Base-by-base conservation (phyloP, 768 basidiomycete species). In the Tephrocybe sp. region DNA sequence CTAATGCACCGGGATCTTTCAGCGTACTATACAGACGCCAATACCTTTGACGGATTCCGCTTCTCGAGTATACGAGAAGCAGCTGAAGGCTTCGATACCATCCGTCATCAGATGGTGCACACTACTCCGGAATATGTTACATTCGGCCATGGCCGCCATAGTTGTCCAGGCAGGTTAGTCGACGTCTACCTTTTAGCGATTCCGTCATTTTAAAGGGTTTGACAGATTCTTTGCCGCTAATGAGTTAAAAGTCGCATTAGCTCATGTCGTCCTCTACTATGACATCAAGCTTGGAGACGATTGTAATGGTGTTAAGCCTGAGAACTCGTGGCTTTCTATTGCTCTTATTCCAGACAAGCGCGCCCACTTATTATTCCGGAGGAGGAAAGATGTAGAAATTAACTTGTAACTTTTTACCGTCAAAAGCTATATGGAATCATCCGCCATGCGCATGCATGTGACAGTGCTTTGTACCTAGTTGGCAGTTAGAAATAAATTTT, bases 201-300 rank as follows among this genome's bases (percentile, higher is more conserved):
- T 31, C 43, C 35, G 6, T 32, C 26, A 20, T 9, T 33, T 26
- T 26, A 7, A 19, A 22, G 10, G 6, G 8, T 9, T 20, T 36
- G 17, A 8, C 11, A 50, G 44, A 26, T 51, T 51, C 13, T 45
- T 51, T 33, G 50, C 50, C 4, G 50, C 50, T 4, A 51, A 51
- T 23, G 50, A 51, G 26, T 33, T 51, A 6, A 51, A 51, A 14
- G 8, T 45, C 7, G 36, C 38, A 2, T 26, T 51, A 14, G 50
- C 50, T 22, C 30, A 51, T 23, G 39, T 51, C 8, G 43, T 51
- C 4, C 16, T 51, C 2, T 7, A 33, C 10, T 51, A 51, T n/a
- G 50, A 51, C 33, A 13, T 51, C 20, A 51, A 51, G 34, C 49
- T 51, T 3, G 23, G 42, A 7, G 42, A 51, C 13, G 12, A 22